Evolutionary conservation across 257 asterid species (phyloP).

Genomic region (Ligustrum vulgare): DNA sequence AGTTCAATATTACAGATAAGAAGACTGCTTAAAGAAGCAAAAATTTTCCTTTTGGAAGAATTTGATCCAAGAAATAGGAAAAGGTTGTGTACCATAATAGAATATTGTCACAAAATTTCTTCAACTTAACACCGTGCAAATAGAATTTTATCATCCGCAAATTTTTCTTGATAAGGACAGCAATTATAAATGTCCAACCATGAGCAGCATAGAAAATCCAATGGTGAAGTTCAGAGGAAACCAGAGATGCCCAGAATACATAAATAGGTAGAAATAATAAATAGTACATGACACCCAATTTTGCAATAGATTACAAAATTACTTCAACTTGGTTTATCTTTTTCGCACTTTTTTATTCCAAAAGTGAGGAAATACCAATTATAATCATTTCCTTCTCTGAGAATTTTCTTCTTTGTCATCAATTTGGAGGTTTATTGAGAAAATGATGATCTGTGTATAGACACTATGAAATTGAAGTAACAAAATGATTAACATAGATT

Average conservation of each 20-base stretch:
- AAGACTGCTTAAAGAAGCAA: slow-evolving; percentile 5
- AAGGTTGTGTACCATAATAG: slow-evolving; percentile 49
- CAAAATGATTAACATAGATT: not conserved
- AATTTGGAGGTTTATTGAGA: not conserved
- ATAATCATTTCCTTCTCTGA: not conserved
- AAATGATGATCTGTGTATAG: not conserved
- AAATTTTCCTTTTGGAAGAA: slow-evolving; percentile 57
- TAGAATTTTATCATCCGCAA: not conserved
- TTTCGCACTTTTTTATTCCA: not conserved
- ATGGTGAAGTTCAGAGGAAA: not conserved
- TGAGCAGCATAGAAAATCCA: not conserved
- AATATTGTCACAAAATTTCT: slow-evolving; percentile 16
- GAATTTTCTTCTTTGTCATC: not conserved
- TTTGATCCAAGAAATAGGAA: slow-evolving; percentile 66
- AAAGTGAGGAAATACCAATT: not conserved
- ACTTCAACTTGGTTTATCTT: not conserved
- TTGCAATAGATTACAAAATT: not conserved
- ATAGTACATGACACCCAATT: not conserved
- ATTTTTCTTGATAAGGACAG: not conserved
- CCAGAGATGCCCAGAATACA: not conserved
- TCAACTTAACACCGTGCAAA: not conserved
- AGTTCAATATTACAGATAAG: slow-evolving; percentile 10
- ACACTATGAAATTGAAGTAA: not conserved
- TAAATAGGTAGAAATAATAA: not conserved
- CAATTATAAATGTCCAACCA: not conserved